A percentile compares a stretch with the other conserved stretches of the same genome.
Evolutionary conservation across 2,329 filamentous ascomycete species (phyloP).

Genomic region (Rhinocladiella similis): DNA sequence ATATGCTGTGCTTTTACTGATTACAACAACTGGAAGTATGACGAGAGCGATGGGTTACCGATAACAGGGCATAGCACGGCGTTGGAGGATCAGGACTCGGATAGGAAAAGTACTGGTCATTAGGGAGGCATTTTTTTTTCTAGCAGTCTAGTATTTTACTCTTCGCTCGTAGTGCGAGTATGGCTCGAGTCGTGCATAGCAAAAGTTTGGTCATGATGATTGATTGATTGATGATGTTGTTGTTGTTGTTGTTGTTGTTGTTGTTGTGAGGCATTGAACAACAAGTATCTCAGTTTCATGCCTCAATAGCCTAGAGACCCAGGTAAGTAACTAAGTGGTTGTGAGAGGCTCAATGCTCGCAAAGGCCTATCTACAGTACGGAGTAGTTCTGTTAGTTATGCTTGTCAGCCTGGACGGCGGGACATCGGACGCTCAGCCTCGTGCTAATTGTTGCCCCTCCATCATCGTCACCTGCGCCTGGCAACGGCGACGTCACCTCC

Average conservation of each 20-base stretch:
- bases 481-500: conserved; percentile 9
- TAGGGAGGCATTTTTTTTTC: neutral
- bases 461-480: neutral
- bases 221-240: neutral
- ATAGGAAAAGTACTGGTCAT: conserved; percentile 4
- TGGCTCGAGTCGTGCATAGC: conserved; percentile 9
- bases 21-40: neutral
- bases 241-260: no score
- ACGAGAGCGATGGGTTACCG: neutral
- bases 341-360: no score
- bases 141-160: no score
- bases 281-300: no score
- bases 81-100: conserved; percentile 11
- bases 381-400: no score
- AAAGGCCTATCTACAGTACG: no score
- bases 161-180: no score
- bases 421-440: no score
- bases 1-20: neutral
- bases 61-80: conserved; percentile 20
- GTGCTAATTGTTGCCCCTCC: conserved; percentile 5
- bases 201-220: conserved; percentile 7
- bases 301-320: no score
- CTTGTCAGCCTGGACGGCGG: no score
- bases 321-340: no score
- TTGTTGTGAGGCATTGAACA: no score